These are phyloP conservation scores for Penicillium sp. DNA, from an alignment of 2,329 filamentous ascomycete species.

Conservation along the genomic window DNA sequence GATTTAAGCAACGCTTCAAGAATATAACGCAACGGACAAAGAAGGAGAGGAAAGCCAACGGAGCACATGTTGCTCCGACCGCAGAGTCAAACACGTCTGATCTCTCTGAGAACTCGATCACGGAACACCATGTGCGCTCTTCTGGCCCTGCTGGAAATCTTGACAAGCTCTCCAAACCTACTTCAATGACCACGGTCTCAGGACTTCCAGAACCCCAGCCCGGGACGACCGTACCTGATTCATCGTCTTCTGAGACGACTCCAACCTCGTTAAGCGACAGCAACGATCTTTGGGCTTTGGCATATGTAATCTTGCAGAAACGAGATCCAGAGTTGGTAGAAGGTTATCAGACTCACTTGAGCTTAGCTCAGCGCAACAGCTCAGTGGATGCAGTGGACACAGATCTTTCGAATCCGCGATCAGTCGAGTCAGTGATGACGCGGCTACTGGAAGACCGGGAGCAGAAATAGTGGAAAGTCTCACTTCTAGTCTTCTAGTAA, in stretches of 20 bases:
- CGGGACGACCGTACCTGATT: not conserved
- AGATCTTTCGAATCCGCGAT: not conserved
- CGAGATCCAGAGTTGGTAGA: not conserved
- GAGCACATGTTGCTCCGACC: not conserved
- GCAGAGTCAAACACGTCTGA: not conserved
- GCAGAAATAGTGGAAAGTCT: conserved; percentile 22
- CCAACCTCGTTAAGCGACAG: not conserved
- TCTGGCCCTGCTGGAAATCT: not conserved
- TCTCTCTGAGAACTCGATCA: not conserved
- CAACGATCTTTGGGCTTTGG: not conserved
- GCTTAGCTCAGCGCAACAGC: not conserved
- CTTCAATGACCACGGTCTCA: not conserved
- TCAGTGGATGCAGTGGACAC: not conserved
- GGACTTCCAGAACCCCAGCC: not conserved
- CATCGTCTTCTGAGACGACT: not conserved
- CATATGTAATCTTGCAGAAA: not conserved
- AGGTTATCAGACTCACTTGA: not conserved
- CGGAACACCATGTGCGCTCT: not conserved
- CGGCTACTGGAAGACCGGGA: not conserved
- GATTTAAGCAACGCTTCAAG: not conserved
- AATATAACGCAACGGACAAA: not conserved
- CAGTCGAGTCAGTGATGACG: not conserved
- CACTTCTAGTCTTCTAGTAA: conserved; percentile 9
- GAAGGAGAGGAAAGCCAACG: not conserved
- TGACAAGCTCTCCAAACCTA: not conserved